Percentiles rank a stretch among this genome's conserved stretches.
Conservation (phyloP, 345 rosid genomes). For the Brassica nigra region DNA sequence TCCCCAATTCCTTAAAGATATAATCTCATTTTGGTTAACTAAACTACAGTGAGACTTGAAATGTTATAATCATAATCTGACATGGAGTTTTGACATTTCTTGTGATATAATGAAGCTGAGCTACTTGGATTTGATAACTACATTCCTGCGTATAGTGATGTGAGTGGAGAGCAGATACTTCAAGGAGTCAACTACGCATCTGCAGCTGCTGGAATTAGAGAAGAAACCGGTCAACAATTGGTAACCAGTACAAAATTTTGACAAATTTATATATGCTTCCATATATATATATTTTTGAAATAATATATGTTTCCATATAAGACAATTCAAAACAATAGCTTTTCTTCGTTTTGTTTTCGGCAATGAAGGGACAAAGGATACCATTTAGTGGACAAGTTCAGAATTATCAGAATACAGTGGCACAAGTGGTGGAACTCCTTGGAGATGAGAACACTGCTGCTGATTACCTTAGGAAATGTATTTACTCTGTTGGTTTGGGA, state of each 20-base stretch:
- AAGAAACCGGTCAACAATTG: slow-evolving; percentile 79
- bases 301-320: not conserved
- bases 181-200: slow-evolving; percentile 82
- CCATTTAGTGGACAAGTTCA: slow-evolving; percentile 72
- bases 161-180: slow-evolving; percentile 57
- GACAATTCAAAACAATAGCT: not conserved
- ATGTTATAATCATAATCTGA: slow-evolving; percentile 11
- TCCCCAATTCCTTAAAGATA: not conserved
- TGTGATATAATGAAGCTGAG: slow-evolving; percentile 49
- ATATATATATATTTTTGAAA: not conserved
- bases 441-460: slow-evolving; percentile 62
- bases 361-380: slow-evolving; percentile 67
- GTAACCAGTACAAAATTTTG: slow-evolving; percentile 39
- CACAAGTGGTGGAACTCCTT: slow-evolving; percentile 58
- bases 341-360: not conserved
- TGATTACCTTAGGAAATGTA: slow-evolving; percentile 59
- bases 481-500: slow-evolving; percentile 73
- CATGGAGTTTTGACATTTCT: not conserved
- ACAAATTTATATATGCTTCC: slow-evolving; percentile 1
- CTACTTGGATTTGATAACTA: slow-evolving; percentile 60
- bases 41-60: not conserved
- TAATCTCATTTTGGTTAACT: slow-evolving; percentile 2
- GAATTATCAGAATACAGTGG: slow-evolving; percentile 63
- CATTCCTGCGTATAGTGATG: slow-evolving; percentile 58
- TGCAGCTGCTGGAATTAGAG: slow-evolving; percentile 87